Percentiles rank a stretch among this genome's conserved stretches.
phyloP scores from a whole-genome alignment of 179 eudicot species.

The Amaranthus tricolor region DNA sequence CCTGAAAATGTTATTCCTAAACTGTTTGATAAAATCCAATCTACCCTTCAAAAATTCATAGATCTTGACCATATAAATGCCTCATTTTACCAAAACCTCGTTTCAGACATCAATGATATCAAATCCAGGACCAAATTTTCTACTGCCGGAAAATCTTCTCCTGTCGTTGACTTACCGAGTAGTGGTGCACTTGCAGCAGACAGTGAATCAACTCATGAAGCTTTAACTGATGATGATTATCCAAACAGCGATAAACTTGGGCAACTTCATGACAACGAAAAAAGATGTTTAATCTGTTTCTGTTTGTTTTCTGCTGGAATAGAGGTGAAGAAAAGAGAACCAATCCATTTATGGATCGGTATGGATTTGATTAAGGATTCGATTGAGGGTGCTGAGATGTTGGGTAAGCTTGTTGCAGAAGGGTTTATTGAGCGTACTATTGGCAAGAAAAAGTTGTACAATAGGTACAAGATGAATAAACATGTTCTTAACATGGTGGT shows the following conservation, averaged over 20 bases:
- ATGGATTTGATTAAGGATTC: conserved; percentile 3
- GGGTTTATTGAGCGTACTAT: conserved; percentile 10
- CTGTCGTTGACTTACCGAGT: no score
- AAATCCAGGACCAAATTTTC: neutral
- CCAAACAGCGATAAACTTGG: neutral
- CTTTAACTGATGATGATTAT: neutral
- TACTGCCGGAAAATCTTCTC: neutral
- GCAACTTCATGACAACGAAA: neutral
- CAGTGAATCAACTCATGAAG: no score
- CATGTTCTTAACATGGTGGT: neutral
- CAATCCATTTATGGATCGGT: conserved; percentile 13
- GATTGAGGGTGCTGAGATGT: neutral
- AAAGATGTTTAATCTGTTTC: conserved; percentile 4
- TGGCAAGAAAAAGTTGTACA: neutral
- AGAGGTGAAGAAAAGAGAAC: conserved; percentile 15
- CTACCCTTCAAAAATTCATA: neutral
- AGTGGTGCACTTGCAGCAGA: no score
- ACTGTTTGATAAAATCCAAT: neutral
- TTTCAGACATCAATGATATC: neutral
- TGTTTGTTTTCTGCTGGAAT: neutral
- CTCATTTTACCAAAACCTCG: neutral
- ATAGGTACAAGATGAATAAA: conserved; percentile 10
- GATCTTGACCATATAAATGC: neutral
- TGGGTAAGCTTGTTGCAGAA: conserved; percentile 2
- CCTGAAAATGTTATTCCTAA: neutral